Evolutionary conservation across 257 asterid species (phyloP).

Genomic region (Avicennia marina): DNA sequence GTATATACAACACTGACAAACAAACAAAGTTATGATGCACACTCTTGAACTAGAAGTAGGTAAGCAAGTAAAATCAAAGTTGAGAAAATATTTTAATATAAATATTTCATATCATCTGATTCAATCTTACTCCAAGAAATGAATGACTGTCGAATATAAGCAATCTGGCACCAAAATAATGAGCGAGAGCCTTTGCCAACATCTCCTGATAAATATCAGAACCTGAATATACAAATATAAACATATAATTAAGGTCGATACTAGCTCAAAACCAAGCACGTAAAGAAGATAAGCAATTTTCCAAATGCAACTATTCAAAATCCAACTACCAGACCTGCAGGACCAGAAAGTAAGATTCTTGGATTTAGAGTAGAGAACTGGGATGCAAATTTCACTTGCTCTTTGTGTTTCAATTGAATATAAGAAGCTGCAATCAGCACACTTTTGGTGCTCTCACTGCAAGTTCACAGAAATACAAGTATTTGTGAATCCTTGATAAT

Average conservation of each 20-base stretch:
- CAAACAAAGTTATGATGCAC: constrained; percentile 17
- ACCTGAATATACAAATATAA: constrained; percentile 45
- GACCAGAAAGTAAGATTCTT: constrained; percentile 83
- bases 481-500: constrained; percentile 15
- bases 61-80: neutral
- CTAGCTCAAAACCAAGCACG: constrained; percentile 16
- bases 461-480: constrained; percentile 22
- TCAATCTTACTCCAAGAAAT: constrained; percentile 60
- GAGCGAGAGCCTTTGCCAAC: constrained; percentile 91
- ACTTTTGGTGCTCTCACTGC: constrained; percentile 83
- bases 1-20: neutral
- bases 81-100: neutral
- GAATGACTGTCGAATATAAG: constrained; percentile 71
- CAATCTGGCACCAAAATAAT: constrained; percentile 76
- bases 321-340: constrained; percentile 56
- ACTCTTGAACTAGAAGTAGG: neutral
- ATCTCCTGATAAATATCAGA: constrained; percentile 89
- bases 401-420: constrained; percentile 72
- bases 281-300: constrained; percentile 1
- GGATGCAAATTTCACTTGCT: constrained; percentile 58
- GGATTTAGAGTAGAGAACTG: constrained; percentile 85
- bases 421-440: constrained; percentile 81
- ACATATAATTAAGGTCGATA: constrained; percentile 10
- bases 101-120: neutral
- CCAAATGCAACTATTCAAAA: too few species aligned